Evolutionary conservation across 768 basidiomycete genomes (phyloP).

Genomic region (Suillus variegatus): DNA sequence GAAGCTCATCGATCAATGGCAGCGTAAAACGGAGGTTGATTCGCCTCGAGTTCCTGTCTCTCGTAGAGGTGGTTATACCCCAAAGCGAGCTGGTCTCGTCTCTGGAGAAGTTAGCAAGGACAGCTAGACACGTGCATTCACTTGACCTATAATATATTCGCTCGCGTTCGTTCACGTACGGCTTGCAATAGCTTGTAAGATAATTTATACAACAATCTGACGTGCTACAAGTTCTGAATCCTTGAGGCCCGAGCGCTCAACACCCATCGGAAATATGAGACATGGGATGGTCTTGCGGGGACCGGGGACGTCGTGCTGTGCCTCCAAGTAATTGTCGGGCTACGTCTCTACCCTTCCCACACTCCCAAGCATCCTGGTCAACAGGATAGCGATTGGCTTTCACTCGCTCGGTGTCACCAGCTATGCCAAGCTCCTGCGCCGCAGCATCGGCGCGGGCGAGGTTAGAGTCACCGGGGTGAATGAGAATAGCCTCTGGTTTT

Average conservation of each 20-base stretch:
- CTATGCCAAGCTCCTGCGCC: constrained; percentile 55
- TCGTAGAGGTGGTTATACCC: constrained; percentile 38
- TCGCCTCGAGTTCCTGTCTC: constrained; percentile 33
- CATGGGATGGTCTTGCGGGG: not conserved
- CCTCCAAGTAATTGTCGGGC: constrained; percentile 47
- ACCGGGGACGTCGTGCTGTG: constrained; percentile 13
- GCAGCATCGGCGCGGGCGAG: constrained; percentile 65
- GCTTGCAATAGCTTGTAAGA: not conserved
- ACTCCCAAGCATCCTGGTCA: constrained; percentile 48
- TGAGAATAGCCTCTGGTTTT: constrained; percentile 60
- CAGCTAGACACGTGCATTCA: constrained; percentile 13
- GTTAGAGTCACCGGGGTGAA: constrained; percentile 64
- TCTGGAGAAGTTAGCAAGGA: constrained; percentile 23
- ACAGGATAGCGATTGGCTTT: constrained; percentile 36
- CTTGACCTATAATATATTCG: constrained; percentile 10
- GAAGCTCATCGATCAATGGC: constrained; percentile 86
- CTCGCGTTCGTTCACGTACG: not conserved
- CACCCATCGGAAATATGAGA: not conserved
- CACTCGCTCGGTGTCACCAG: constrained; percentile 49
- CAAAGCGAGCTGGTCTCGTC: constrained; percentile 43
- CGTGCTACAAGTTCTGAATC: not conserved
- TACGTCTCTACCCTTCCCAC: constrained; percentile 50
- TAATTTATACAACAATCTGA: constrained; percentile 7
- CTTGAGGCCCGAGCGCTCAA: not conserved
- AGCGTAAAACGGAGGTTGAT: constrained; percentile 68